These are phyloP conservation scores for Lactuca sativa DNA, from an alignment of 129 eudicot genomes.

Conservation along the genomic window DNA sequence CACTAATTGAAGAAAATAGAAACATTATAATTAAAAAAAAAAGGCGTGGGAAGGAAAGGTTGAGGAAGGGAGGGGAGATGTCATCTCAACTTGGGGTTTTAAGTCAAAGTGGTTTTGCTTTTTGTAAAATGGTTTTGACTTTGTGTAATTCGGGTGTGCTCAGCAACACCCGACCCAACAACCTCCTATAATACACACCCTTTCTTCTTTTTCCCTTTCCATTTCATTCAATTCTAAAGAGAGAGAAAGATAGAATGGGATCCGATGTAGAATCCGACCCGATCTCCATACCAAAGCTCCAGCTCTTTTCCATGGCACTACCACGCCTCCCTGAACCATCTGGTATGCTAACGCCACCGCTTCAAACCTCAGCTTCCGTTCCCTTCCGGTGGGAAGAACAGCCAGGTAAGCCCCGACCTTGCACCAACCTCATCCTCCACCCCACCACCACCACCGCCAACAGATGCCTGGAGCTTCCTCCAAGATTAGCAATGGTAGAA, in stretches of 20 bases:
- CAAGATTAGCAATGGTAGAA: conserved; percentile 39
- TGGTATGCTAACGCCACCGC: conserved; percentile 66
- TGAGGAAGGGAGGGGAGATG: too few relatives aligned
- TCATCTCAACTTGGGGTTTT: too few relatives aligned
- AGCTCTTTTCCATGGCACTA: conserved; percentile 25
- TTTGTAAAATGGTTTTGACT: too few relatives aligned
- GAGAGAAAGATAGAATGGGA: conserved; percentile 23
- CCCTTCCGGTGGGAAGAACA: conserved; percentile 92
- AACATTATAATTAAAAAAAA: too few relatives aligned
- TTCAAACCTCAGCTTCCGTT: conserved; percentile 67
- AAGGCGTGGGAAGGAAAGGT: too few relatives aligned
- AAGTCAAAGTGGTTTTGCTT: too few relatives aligned
- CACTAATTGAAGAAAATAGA: too few relatives aligned
- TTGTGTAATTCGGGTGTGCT: too few relatives aligned
- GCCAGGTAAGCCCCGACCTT: conserved; percentile 85
- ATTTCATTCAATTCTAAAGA: conserved; percentile 9
- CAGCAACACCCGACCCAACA: neutral
- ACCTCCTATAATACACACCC: conserved; percentile 9
- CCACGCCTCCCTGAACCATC: conserved; percentile 40
- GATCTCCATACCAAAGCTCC: conserved; percentile 40
- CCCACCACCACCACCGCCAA: conserved; percentile 14
- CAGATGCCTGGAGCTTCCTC: conserved; percentile 59
- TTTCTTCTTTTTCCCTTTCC: neutral
- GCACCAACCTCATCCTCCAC: conserved; percentile 42
- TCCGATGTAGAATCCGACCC: conserved; percentile 38